Conservation (phyloP, 768 basidiomycete species). For the Lentinula sp. region DNA sequence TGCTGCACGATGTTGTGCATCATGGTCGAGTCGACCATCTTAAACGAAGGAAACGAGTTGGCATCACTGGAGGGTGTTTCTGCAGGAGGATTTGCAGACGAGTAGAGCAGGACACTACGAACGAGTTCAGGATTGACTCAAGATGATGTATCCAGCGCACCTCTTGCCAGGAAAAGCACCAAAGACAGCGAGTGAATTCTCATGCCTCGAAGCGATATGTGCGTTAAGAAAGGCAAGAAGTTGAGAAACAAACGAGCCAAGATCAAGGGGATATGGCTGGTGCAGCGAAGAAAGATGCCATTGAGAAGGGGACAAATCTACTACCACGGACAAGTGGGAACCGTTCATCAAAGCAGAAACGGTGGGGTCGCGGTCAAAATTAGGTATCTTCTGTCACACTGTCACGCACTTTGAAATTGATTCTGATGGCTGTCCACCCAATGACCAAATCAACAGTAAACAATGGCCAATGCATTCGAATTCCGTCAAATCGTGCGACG, state of each 20-base stretch:
- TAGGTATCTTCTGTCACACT: neutral
- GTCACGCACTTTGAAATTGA: neutral
- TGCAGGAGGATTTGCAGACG: slow-evolving; percentile 45
- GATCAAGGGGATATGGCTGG: slow-evolving; percentile 47
- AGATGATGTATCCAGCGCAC: slow-evolving; percentile 29
- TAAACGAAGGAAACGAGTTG: slow-evolving; percentile 84
- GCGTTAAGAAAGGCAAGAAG: slow-evolving; percentile 89
- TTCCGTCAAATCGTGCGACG: neutral
- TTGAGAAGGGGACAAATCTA: slow-evolving; percentile 82
- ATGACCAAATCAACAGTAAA: neutral
- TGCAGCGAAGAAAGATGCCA: slow-evolving; percentile 66
- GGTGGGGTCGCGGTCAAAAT: neutral
- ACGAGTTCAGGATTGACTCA: slow-evolving; percentile 7
- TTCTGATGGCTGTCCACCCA: neutral
- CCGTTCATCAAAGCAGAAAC: neutral
- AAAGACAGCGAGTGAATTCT: slow-evolving; percentile 90
- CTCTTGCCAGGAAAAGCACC: slow-evolving; percentile 83
- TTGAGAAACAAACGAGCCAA: slow-evolving; percentile 75
- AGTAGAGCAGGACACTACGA: slow-evolving; percentile 69
- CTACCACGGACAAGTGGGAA: slow-evolving; percentile 34
- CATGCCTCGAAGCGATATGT: slow-evolving; percentile 85
- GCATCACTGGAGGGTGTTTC: slow-evolving; percentile 48
- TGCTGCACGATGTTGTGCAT: slow-evolving; percentile 55
- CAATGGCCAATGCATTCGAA: neutral
- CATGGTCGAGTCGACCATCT: slow-evolving; percentile 63